Evolutionary conservation across 2,329 filamentous ascomycete species (phyloP), one percentile per base, ranked within the genome.

Genomic region (Emergomyces orientalis): DNA sequence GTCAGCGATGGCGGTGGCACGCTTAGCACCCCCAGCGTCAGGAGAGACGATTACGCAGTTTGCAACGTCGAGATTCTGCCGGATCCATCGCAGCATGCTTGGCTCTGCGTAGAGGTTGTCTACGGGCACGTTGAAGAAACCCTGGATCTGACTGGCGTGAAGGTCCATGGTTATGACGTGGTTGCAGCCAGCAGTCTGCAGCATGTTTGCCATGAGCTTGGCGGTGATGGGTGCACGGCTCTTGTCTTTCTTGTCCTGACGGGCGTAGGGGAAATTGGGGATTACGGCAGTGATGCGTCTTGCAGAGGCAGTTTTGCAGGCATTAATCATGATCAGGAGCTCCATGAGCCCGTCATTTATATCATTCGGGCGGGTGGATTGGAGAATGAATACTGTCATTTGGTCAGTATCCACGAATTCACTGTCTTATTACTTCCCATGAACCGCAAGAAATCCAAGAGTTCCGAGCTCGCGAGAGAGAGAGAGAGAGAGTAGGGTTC

Each of bases 321-420:
- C 93, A 74, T 96, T 95, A 77, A 97, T 95, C 87, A 97, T 96
- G 78, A 97, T 97, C 68, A 97, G 84, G 45, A 97, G 85, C 78
- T 99, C 93, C 93, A 99, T 97, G 64, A 99, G 84, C 59, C 91
- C 91, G 75, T 97, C 93, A 78, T 99, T 99, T 80, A 97, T 95
- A 74, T 97, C 92, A 74, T 93, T 92, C 1, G 93, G 93, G 49
- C 90, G 88, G 57, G 94, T 96, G 30, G 93, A 96, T 78, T 97
- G 93, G 65, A 97, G 82, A 71, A 97, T 96, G 80, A 97, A 97
- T 73, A 97, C 92, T 86, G 70, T 30, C 14, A 32, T 7, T n/a
- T 47, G 6, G 56, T 59, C n/a, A 59, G 41, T 45, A 45, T 39
- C 39, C 17, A n/a, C 19, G 13, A 27, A 0, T 17, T 41, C 55